Conservation (phyloP, 768 basidiomycete species). For the Asterophora parasitica region DNA sequence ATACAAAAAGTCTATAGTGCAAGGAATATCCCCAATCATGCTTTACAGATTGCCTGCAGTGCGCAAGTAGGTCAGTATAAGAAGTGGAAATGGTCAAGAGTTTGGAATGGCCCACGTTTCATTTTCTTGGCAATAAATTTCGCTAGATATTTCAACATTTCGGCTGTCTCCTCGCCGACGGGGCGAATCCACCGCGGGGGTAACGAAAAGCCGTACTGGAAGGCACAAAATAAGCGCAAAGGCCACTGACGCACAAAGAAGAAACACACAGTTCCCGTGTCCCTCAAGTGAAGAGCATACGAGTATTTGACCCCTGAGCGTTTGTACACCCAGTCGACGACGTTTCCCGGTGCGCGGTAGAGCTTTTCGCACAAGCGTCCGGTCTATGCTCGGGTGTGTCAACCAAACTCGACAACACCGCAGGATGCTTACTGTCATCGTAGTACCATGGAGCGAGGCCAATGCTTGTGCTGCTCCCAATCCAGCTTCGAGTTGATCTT, state of each 20-base stretch:
- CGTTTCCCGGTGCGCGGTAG: constrained; percentile 55
- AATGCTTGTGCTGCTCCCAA: constrained; percentile 54
- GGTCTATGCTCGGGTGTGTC: constrained; percentile 23
- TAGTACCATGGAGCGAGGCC: constrained; percentile 43
- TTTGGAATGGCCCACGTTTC: constrained; percentile 23
- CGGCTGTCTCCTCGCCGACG: constrained; percentile 71
- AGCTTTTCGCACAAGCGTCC: constrained; percentile 42
- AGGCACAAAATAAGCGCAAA: neutral
- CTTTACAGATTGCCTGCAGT: too few species aligned
- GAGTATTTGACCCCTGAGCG: constrained; percentile 54
- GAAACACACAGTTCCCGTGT: constrained; percentile 60
- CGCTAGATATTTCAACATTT: constrained; percentile 62
- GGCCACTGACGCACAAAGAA: neutral
- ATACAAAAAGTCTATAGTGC: too few species aligned
- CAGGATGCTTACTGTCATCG: constrained; percentile 38
- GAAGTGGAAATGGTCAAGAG: neutral
- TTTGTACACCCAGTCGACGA: constrained; percentile 65
- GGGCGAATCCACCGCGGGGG: constrained; percentile 71
- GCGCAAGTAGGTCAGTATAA: neutral
- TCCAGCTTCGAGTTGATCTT: constrained; percentile 65
- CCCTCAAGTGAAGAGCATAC: constrained; percentile 61
- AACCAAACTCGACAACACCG: neutral
- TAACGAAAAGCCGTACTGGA: constrained; percentile 72
- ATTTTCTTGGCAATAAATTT: constrained; percentile 52
- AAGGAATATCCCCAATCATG: too few species aligned